Conservation (phyloP, 2,329 filamentous ascomycete species). For the Paecilomyces sp. region DNA sequence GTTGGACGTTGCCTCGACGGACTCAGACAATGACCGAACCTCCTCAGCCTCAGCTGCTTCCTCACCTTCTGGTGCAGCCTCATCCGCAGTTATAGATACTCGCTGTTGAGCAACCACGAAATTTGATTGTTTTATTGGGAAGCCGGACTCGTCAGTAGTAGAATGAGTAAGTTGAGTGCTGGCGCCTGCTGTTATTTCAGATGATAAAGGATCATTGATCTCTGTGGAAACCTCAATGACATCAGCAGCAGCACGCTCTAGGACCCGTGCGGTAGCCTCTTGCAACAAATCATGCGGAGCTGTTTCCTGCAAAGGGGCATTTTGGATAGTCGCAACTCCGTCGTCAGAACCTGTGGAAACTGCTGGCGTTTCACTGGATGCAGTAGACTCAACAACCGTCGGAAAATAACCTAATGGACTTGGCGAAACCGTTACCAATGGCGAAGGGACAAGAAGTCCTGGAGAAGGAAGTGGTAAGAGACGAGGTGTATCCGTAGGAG, state of each 20-base stretch:
- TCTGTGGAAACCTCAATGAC: not conserved
- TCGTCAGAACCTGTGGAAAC: not conserved
- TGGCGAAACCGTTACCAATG: conserved; percentile 22
- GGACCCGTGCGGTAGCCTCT: not conserved
- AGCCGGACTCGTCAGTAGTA: not conserved
- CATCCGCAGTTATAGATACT: not conserved
- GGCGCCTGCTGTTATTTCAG: not conserved
- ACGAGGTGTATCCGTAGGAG: conserved; percentile 28
- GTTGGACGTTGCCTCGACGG: not conserved
- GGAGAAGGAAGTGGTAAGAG: conserved; percentile 32
- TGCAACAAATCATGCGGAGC: not conserved
- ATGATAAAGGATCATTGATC: not conserved
- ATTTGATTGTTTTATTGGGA: not conserved
- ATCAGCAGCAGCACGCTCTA: not conserved
- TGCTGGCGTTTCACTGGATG: not conserved
- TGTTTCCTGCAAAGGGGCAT: not conserved
- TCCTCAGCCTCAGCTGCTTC: not conserved
- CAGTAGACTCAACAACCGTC: conserved; percentile 7
- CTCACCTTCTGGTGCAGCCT: not conserved
- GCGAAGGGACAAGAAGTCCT: conserved; percentile 32
- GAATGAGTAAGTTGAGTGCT: not conserved
- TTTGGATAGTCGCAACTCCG: not conserved
- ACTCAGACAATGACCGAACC: not conserved
- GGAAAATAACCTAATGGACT: conserved; percentile 25
- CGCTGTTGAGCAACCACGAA: not conserved